Evolutionary conservation across 1,284 basidiomycete species (phyloP), one percentile per base, ranked within the genome.

Genomic region (Puccinia hordei): DNA sequence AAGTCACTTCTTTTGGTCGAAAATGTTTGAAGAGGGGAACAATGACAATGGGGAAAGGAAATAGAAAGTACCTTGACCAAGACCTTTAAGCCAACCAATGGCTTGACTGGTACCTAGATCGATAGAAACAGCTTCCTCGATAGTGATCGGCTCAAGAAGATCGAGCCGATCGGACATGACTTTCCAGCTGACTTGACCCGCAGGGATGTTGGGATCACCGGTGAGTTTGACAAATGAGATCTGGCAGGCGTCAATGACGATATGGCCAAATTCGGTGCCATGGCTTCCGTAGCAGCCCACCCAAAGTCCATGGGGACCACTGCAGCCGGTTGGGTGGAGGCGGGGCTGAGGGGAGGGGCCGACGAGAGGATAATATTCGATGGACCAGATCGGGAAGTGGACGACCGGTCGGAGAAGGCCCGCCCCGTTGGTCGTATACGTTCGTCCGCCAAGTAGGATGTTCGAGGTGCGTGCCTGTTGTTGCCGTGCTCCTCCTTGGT

Each of bases 141-240:
- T 33, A 0, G 53, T 15, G 15, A 74, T 38, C 4, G 35, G 44
- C 4, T 74, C 8, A 1, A 59, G 9, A 17, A 19, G 24, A 1
- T 30, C 19, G 24, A 74, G 35, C 9, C 13, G 30, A 17, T 74
- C 55, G 19, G 22, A 30, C 0, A 5, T 1, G 9, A 61, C 41
- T 46, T 59, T 74, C 72, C 72, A 74, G 44, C 72, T 74, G 1
- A 74, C 55, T 19, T 59, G 35, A 17, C 72, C 72, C n/a, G 55
- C 59, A 9, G 72, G 72, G 51, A 74, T 41, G 24, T 74, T 74
- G 17, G 55, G 53, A 55, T 74, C 72, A 27, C 72, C 72, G 27
- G 72, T 74, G 38, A 74, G 53, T 55, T 74, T 74, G 24, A 74
- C 55, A 22, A 74, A 74, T 2, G 72, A 46, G 72, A 74, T 74